Conservation (phyloP, 2,329 filamentous ascomycete genomes). For the Diaporthe sp. region DNA sequence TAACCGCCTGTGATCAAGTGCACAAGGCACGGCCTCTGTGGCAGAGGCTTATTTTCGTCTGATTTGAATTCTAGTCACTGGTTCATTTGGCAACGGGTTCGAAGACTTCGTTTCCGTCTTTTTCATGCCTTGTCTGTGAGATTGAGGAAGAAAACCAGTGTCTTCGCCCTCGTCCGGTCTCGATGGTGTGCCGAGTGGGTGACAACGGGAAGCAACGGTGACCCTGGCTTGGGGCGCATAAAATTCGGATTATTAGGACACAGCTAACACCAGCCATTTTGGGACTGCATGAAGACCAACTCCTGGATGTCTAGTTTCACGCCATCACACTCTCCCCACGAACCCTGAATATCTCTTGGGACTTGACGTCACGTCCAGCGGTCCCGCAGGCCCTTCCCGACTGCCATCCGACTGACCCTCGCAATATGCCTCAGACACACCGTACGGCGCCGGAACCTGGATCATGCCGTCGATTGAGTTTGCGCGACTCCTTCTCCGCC, state of each 20-base stretch:
- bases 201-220: slow-evolving; percentile 14
- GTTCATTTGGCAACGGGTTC: background rate
- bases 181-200: slow-evolving; percentile 2
- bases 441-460: slow-evolving; percentile 1
- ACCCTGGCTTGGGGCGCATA: slow-evolving; percentile 30
- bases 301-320: slow-evolving; percentile 33
- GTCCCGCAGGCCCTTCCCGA: slow-evolving; percentile 26
- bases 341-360: slow-evolving; percentile 4
- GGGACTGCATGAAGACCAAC: slow-evolving; percentile 29
- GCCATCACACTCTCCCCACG: slow-evolving; percentile 10
- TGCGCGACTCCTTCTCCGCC: slow-evolving; percentile 13
- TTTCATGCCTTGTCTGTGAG: background rate
- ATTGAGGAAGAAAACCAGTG: slow-evolving; percentile 1
- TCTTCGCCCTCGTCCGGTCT: slow-evolving; percentile 22
- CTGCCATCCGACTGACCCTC: slow-evolving; percentile 12
- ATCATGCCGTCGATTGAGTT: slow-evolving; percentile 29
- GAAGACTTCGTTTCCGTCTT: background rate
- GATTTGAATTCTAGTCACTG: background rate
- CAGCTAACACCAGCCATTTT: slow-evolving; percentile 15
- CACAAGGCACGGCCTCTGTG: background rate
- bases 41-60: slow-evolving; percentile 24
- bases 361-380: slow-evolving; percentile 29
- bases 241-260: slow-evolving; percentile 17
- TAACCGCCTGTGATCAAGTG: background rate
- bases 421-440: slow-evolving; percentile 28